Conservation (phyloP, 2,329 filamentous ascomycete species). For the Neurospora sp. region DNA sequence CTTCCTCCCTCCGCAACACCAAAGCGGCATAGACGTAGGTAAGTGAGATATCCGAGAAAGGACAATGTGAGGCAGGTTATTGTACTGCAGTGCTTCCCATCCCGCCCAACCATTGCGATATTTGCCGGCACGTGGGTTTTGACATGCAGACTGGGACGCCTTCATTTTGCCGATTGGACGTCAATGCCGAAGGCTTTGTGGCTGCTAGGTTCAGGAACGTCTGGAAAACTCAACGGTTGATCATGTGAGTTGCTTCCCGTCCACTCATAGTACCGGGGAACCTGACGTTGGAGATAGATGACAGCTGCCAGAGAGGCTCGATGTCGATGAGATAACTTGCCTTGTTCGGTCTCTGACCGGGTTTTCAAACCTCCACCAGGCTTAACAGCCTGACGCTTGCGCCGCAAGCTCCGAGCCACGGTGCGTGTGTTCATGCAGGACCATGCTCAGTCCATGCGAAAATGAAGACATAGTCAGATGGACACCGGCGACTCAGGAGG, state of each 20-base stretch:
- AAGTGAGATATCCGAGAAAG: conserved; percentile 3
- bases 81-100: neutral
- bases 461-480: neutral
- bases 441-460: conserved; percentile 7
- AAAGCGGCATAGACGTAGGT: neutral
- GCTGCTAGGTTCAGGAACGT: neutral
- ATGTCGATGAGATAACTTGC: conserved; percentile 12
- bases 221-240: neutral
- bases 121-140: conserved; percentile 12
- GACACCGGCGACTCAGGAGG: neutral
- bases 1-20: neutral
- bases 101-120: conserved; percentile 3
- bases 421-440: conserved; percentile 2
- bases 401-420: conserved; percentile 7
- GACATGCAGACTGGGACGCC: conserved; percentile 6
- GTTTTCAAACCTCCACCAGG: conserved; percentile 9
- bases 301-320: conserved; percentile 6
- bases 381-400: conserved; percentile 17
- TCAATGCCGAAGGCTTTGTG: conserved; percentile 5
- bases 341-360: conserved; percentile 12
- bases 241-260: conserved; percentile 9
- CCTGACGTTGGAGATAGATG: conserved; percentile 17
- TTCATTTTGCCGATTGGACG: conserved; percentile 14
- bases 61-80: conserved; percentile 1
- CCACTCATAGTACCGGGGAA: conserved; percentile 2